Evolutionary conservation across 371 early-diverging fungal species (phyloP), one percentile per base, ranked within the genome.

Genomic region (Sporodiniella umbellata): DNA sequence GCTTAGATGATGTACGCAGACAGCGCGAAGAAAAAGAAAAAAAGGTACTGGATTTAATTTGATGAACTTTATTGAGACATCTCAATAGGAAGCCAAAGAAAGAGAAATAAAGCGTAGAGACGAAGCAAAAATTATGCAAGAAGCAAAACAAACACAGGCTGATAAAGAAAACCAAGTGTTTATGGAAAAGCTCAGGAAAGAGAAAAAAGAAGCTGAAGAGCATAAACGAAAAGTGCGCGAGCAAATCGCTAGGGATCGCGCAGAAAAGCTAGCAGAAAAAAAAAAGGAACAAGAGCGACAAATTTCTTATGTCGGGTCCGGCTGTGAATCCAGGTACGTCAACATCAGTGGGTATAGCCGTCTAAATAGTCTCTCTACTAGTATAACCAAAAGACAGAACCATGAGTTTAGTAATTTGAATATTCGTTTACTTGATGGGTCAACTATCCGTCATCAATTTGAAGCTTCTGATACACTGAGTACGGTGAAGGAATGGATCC

Each of bases 171-270:
- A 61, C 35, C 64, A 65, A 42, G 47, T 56, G 12, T 68, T 72
- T 26, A 64, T 64, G 51, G 72, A 59, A 15, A 65, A 70, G 18
- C 33, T 75, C 11, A 69, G 66, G 38, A 67, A 70, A 45, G 76
- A 75, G 17, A 65, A 64, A n/a, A 42, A 54, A 35, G 68, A 62
- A 22, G 72, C 67, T 2, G 72, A 72, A 39, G 72, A 65, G 12
- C 72, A 72, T 42, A 53, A 64, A 38, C 50, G 51, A 33, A 65
- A 50, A 50, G 68, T 75, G 15, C 58, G 56, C 12, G 72, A 72
- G 33, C 72, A 75, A 42, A 75, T 75, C 31, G 76, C 72, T 10
- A 56, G 61, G 30, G 76, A 75, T 51, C 56, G 70, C 18, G 70
- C 60, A 2, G 76, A 75, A 33, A 63, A 62, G 23, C 50, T 61